phyloP scores from a whole-genome alignment of 495 filamentous ascomycete species.

The Aspergillus baeticus region DNA sequence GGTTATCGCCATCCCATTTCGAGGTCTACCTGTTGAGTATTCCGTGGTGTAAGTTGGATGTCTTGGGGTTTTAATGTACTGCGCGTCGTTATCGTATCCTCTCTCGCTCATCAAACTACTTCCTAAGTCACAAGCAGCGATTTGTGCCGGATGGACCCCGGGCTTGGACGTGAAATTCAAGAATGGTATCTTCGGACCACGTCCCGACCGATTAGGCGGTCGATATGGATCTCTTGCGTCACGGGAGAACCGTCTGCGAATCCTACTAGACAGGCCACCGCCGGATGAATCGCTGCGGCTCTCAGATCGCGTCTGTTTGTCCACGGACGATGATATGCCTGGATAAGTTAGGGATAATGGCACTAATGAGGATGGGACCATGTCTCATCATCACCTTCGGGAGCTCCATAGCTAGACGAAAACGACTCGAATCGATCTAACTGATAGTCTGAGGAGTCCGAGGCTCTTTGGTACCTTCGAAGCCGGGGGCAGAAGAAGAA shows the following conservation, averaged over 20 bases:
- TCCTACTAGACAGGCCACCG: constrained; percentile 27
- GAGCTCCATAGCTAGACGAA: background rate
- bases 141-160: constrained; percentile 2
- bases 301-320: constrained; percentile 1
- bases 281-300: constrained; percentile 12
- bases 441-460: constrained; percentile 15
- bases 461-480: constrained; percentile 6
- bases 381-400: constrained; percentile 14
- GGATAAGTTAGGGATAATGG: constrained; percentile 1
- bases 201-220: constrained; percentile 12
- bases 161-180: constrained; percentile 27
- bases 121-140: constrained; percentile 23
- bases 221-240: constrained; percentile 23
- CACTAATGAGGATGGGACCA: background rate
- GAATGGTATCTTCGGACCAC: constrained; percentile 2
- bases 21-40: background rate
- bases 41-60: constrained; percentile 12
- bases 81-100: constrained; percentile 49
- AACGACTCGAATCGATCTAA: constrained; percentile 1
- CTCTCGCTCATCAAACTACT: constrained; percentile 42
- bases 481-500: constrained; percentile 22
- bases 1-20: constrained; percentile 8
- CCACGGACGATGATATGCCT: constrained; percentile 14
- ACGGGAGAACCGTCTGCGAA: constrained; percentile 39
- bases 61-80: constrained; percentile 34